These are phyloP conservation scores for Penicillium pulvis DNA, from an alignment of 495 filamentous ascomycete genomes.

Conservation along the genomic window DNA sequence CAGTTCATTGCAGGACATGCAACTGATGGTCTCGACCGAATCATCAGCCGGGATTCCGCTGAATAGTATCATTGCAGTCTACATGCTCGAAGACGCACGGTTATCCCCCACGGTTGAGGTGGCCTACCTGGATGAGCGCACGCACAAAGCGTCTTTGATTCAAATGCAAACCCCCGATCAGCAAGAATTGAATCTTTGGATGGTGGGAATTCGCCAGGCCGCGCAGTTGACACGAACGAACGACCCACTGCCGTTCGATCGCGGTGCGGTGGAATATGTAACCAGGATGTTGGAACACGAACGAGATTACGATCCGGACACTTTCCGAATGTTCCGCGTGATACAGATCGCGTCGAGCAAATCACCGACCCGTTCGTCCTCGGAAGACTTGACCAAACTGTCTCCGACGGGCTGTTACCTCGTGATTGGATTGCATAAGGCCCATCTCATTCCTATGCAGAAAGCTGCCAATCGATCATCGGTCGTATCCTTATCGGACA, in stretches of 20 bases:
- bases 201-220: conserved; percentile 65
- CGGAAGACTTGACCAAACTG: conserved; percentile 76
- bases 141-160: conserved; percentile 57
- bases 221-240: conserved; percentile 57
- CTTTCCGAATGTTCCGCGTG: conserved; percentile 81
- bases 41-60: conserved; percentile 60
- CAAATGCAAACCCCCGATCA: conserved; percentile 73
- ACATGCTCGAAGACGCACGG: conserved; percentile 75
- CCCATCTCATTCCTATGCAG: conserved; percentile 77
- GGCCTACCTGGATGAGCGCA: conserved; percentile 72
- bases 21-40: conserved; percentile 53
- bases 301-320: conserved; percentile 67
- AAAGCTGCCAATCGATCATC: conserved; percentile 59
- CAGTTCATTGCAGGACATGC: conserved; percentile 63
- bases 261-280: conserved; percentile 64
- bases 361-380: conserved; percentile 60
- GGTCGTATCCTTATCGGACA: conserved; percentile 52
- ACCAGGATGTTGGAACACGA: conserved; percentile 66
- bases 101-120: conserved; percentile 82
- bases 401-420: conserved; percentile 78
- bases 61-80: conserved; percentile 73
- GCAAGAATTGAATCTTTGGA: conserved; percentile 74
- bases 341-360: conserved; percentile 70
- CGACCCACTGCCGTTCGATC: conserved; percentile 57
- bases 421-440: conserved; percentile 77